phyloP scores from a whole-genome alignment of 108 stramenopile species.

The Skeletonema menzelii region DNA sequence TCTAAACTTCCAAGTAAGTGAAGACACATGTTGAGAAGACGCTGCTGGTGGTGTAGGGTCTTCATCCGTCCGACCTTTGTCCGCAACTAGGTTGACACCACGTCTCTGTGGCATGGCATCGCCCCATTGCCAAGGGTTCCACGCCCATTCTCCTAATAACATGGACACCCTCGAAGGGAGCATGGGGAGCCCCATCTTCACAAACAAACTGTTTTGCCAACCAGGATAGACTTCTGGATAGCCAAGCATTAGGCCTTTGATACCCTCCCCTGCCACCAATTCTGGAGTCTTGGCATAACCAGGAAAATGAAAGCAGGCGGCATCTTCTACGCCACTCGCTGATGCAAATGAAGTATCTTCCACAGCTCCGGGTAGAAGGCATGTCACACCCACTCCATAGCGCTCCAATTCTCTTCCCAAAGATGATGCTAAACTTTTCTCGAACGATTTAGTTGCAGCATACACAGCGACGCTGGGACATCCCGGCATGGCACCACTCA shows the following conservation, averaged over 20 bases:
- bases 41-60: constrained; percentile 3
- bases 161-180: constrained; percentile 65
- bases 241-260: constrained; percentile 71
- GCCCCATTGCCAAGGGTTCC: constrained; percentile 58
- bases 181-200: constrained; percentile 61
- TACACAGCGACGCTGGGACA: constrained; percentile 74
- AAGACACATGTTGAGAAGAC: not conserved
- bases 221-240: constrained; percentile 77
- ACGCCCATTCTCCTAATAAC: constrained; percentile 64
- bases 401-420: constrained; percentile 82
- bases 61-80: not conserved
- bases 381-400: constrained; percentile 86
- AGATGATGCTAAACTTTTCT: constrained; percentile 65
- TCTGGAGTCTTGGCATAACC: constrained; percentile 69
- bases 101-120: constrained; percentile 23
- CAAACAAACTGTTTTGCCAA: constrained; percentile 72
- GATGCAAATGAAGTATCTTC: constrained; percentile 66
- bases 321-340: constrained; percentile 53
- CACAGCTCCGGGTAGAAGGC: constrained; percentile 84
- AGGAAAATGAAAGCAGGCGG: constrained; percentile 77
- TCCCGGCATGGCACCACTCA: constrained; percentile 63
- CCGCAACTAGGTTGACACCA: not conserved
- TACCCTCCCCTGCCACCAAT: constrained; percentile 64
- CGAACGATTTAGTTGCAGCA: constrained; percentile 82
- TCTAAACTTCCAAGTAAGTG: constrained; percentile 16